Conservation (phyloP, 2,329 filamentous ascomycete species). For the Fusarium odoratissimum region DNA sequence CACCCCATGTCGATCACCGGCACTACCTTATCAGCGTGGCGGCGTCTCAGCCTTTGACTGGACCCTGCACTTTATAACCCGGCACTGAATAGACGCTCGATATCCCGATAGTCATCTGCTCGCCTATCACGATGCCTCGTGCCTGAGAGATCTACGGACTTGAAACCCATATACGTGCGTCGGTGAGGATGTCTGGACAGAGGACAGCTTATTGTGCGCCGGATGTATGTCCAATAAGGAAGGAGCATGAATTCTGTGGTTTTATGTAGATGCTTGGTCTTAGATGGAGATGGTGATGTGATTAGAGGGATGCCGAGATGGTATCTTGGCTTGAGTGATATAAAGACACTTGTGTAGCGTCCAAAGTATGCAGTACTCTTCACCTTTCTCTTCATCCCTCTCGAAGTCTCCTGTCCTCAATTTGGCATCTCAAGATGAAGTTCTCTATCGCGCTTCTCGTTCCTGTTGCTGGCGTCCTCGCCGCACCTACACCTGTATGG, state of each 20-base stretch:
- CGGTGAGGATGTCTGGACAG: conserved; percentile 17
- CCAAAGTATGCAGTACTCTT: neutral
- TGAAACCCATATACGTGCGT: conserved; percentile 20
- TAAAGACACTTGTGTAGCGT: conserved; percentile 21
- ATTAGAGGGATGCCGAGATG: neutral
- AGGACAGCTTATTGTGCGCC: conserved; percentile 11
- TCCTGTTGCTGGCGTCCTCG: conserved; percentile 44
- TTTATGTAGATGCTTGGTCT: conserved; percentile 5
- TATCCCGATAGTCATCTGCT: conserved; percentile 2
- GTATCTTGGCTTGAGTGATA: conserved; percentile 11
- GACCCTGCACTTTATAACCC: conserved; percentile 13
- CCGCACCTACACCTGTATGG: conserved; percentile 48
- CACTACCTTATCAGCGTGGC: conserved; percentile 34
- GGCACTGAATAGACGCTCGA: conserved; percentile 10
- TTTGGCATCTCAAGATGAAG: conserved; percentile 47
- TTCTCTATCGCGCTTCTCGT: conserved; percentile 44
- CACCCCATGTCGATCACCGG: conserved; percentile 18
- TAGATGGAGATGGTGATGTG: neutral
- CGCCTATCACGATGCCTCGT: conserved; percentile 39
- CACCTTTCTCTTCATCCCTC: neutral
- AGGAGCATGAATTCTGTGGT: conserved; percentile 18
- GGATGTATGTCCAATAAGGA: conserved; percentile 30
- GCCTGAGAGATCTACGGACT: conserved; percentile 25
- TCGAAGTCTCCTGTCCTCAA: neutral
- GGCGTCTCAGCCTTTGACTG: conserved; percentile 26